Percentiles rank a stretch among this genome's conserved stretches.
These are phyloP conservation scores for Calonectria honghensis DNA, from an alignment of 2,329 filamentous ascomycete species.

Conservation along the genomic window DNA sequence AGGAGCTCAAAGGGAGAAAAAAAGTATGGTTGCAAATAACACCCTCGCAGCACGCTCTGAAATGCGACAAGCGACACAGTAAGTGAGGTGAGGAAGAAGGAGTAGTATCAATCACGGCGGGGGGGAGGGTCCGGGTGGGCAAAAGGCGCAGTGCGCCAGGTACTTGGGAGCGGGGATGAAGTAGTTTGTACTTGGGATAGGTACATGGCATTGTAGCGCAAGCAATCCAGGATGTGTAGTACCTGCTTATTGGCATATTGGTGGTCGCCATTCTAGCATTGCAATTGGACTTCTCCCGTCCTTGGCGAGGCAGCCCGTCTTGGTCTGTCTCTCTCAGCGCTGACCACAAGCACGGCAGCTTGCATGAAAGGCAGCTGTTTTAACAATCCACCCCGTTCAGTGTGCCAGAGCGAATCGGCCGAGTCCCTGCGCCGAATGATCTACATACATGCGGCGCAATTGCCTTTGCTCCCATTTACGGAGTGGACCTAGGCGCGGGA, in stretches of 20 bases:
- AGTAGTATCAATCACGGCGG: not conserved
- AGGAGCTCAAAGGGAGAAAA: not conserved
- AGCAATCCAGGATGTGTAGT: not conserved
- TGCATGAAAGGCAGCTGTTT: conserved; percentile 30
- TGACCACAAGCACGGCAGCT: conserved; percentile 15
- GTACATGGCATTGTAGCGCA: not conserved
- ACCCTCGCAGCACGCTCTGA: not conserved
- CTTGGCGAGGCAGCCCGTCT: not conserved
- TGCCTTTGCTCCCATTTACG: not conserved
- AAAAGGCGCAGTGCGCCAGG: conserved; percentile 17
- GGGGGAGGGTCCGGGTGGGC: conserved; percentile 12
- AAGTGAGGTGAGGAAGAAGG: conserved; percentile 6
- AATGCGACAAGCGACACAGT: conserved; percentile 16
- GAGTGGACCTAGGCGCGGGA: conserved; percentile 11
- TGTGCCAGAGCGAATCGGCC: conserved; percentile 25
- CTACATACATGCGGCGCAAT: conserved; percentile 15
- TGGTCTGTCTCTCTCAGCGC: not conserved
- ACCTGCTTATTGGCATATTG: conserved; percentile 3
- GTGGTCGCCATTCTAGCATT: not conserved
- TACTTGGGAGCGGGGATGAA: conserved; percentile 12
- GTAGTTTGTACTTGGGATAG: not conserved
- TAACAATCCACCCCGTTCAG: conserved; percentile 14
- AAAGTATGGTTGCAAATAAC: not conserved
- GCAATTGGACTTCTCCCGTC: conserved; percentile 18
- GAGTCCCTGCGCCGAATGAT: conserved; percentile 21